phyloP scores from a whole-genome alignment of 352 stramenopile genomes.

The Phytophthora constricta region DNA sequence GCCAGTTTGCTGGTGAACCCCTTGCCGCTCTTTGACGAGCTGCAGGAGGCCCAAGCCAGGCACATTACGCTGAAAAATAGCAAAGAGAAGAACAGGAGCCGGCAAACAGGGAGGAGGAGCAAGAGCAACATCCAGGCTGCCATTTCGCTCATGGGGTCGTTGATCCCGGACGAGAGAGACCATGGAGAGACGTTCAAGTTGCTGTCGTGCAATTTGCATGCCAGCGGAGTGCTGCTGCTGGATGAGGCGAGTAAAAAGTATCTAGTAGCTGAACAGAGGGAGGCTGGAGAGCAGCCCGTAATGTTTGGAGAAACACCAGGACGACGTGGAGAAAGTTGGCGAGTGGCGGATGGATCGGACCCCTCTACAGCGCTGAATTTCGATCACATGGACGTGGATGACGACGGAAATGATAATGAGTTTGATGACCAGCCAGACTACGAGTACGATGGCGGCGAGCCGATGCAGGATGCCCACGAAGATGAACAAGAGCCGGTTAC shows the following conservation, averaged over 20 bases:
- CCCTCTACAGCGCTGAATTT: conserved; percentile 49
- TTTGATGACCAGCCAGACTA: conserved; percentile 43
- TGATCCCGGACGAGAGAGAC: conserved; percentile 77
- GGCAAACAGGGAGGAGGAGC: conserved; percentile 43
- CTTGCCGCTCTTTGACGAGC: conserved; percentile 65
- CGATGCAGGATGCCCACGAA: conserved; percentile 29
- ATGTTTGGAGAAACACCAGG: conserved; percentile 37
- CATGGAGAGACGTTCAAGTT: conserved; percentile 89
- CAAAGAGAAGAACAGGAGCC: conserved; percentile 13
- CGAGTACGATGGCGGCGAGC: conserved; percentile 40
- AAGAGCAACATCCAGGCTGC: conserved; percentile 83
- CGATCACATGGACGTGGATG: conserved; percentile 45
- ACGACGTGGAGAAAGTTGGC: conserved; percentile 27
- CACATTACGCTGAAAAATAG: conserved; percentile 63
- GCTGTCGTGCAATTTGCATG: conserved; percentile 77
- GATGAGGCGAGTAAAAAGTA: conserved; percentile 85
- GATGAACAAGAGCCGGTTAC: conserved; percentile 6
- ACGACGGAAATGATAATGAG: conserved; percentile 23
- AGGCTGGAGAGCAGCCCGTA: conserved; percentile 12
- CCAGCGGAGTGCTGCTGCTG: conserved; percentile 74
- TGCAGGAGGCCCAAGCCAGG: conserved; percentile 56
- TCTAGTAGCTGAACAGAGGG: conserved; percentile 31
- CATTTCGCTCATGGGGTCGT: conserved; percentile 82
- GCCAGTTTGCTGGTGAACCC: conserved; percentile 61
- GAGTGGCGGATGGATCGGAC: conserved; percentile 26